Evolutionary conservation across 2,329 filamentous ascomycete genomes (phyloP), one percentile per base, ranked within the genome.

Genomic region (Cladosporium colombiae): DNA sequence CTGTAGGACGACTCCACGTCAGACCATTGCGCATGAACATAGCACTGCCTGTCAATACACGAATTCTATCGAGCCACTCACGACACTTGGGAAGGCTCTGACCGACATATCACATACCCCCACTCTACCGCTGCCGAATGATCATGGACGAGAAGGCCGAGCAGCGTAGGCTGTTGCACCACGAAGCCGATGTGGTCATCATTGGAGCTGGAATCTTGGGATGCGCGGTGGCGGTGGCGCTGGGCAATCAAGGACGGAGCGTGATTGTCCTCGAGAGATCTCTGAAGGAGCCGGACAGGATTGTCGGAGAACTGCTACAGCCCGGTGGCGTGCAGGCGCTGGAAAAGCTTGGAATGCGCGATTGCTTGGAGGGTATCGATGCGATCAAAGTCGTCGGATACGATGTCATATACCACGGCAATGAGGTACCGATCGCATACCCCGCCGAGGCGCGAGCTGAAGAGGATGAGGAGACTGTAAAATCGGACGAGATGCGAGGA

Each of bases 221-320:
- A 49, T 96, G 92, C 78, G 91, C 93, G 23, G 83, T 93, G 25
- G 94, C 95, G 21, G 91, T 89, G 69, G 88, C 94, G 25, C 85
- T 98, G 55, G 93, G 91, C 66, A 89, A 91, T 72, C 95, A 98
- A 81, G 93, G 93, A 63, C 88, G 95, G 69, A 96, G 91, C 77
- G 93, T 99, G 29, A 85, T 98, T 29, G 82, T 99, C 61, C 86
- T 99, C 60, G 95, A 99, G 81, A 87, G 87, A 74, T 96, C 88
- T 80, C 83, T 98, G 80, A 92, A 92, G 79, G 90, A 98, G 81
- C 95, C 95, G 23, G 91, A 98, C 81, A 89, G 95, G 69, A 99
- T 99, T 71, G 93, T 99, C 57, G 95, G 95, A 72, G 95, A 99
- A 81, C 81, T 99, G 70, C 82, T 99, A 72, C 95, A 99, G 79